Evolutionary conservation across 768 basidiomycete genomes (phyloP).

Genomic region (Russula virescens): DNA sequence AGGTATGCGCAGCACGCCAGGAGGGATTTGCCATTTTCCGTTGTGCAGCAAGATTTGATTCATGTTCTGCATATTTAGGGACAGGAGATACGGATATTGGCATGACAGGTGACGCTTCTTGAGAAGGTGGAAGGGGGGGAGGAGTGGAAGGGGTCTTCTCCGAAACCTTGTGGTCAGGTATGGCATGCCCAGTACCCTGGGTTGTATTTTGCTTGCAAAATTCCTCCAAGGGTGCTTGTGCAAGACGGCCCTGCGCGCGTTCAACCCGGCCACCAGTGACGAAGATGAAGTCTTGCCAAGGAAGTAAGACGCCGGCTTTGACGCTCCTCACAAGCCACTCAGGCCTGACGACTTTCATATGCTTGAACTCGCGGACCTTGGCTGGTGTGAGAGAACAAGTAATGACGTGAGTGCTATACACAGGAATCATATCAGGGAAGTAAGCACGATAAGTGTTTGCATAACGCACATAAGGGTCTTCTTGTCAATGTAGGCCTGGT

Average conservation of each 20-base stretch:
- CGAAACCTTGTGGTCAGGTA: background rate
- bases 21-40: conserved; percentile 76
- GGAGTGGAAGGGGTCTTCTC: background rate
- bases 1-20: conserved; percentile 87
- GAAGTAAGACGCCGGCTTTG: conserved; percentile 57
- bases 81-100: conserved; percentile 41
- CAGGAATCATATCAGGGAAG: background rate
- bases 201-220: conserved; percentile 20
- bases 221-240: conserved; percentile 34
- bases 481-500: conserved; percentile 77
- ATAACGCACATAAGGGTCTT: conserved; percentile 62
- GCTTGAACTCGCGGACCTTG: conserved; percentile 82
- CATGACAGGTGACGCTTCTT: conserved; percentile 40
- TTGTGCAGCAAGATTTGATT: conserved; percentile 66
- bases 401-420: conserved; percentile 76
- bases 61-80: conserved; percentile 61
- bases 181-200: background rate
- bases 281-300: conserved; percentile 76
- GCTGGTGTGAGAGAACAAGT: conserved; percentile 87
- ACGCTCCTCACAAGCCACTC: conserved; percentile 85
- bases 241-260: conserved; percentile 42
- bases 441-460: background rate
- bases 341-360: conserved; percentile 86
- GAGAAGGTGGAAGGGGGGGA: conserved; percentile 24
- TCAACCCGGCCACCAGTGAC: conserved; percentile 45